These are phyloP conservation scores for Byssochlamys sp. DNA, from an alignment of 2,329 filamentous ascomycete species.

Conservation along the genomic window DNA sequence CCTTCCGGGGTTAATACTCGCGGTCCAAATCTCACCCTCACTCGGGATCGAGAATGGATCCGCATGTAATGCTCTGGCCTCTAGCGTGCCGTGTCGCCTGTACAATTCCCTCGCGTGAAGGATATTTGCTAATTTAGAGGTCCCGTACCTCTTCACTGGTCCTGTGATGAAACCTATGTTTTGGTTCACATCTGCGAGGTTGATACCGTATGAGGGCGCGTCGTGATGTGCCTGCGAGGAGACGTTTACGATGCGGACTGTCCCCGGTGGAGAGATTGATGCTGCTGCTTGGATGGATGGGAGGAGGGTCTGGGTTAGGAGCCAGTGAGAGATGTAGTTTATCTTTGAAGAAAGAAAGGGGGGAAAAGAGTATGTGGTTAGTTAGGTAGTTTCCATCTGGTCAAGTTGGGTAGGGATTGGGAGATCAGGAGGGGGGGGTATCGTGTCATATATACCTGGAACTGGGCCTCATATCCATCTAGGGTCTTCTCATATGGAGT, in stretches of 20 bases:
- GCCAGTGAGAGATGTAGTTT: conserved; percentile 37
- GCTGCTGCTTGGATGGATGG: conserved; percentile 26
- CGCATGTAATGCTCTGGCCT: background rate
- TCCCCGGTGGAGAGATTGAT: background rate
- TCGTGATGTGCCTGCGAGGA: conserved; percentile 2
- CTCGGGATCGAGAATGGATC: conserved; percentile 1
- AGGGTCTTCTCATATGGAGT: conserved; percentile 14
- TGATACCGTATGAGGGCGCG: conserved; percentile 1
- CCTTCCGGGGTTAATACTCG: conserved; percentile 30
- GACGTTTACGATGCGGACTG: conserved; percentile 7
- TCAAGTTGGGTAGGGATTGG: too few species aligned
- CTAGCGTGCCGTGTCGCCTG: conserved; percentile 20
- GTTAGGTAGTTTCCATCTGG: too few species aligned
- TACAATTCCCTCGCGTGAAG: conserved; percentile 31
- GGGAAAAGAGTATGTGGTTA: too few species aligned
- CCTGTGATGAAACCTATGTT: conserved; percentile 14
- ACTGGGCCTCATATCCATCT: conserved; percentile 31
- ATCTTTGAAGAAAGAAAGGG: conserved; percentile 12
- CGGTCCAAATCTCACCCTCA: conserved; percentile 28
- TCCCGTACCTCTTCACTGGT: conserved; percentile 32
- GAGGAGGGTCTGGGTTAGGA: conserved; percentile 13
- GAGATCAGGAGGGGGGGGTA: too few species aligned
- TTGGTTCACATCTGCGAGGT: conserved; percentile 4
- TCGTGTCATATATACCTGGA: conserved; percentile 13
- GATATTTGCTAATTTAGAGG: conserved; percentile 38